A percentile compares a stretch with the other conserved stretches of the same genome.
Conservation (phyloP, 1,284 basidiomycete genomes). For the Termitomyces sp. region DNA sequence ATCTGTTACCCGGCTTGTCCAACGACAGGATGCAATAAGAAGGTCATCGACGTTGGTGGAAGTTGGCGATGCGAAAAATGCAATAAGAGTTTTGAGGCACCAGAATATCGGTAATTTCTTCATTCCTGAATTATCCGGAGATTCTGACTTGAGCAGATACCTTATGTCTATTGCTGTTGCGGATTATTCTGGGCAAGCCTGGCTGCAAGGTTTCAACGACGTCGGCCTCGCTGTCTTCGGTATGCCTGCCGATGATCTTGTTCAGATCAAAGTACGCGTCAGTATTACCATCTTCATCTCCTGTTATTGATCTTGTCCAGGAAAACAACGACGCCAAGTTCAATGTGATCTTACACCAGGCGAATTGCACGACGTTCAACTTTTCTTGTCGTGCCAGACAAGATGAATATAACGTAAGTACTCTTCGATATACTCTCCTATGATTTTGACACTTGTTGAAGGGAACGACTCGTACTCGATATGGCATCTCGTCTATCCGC, state of each 20-base stretch:
- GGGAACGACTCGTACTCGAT: conserved; percentile 77
- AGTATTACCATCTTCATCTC: background rate
- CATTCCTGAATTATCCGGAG: background rate
- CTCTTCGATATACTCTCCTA: background rate
- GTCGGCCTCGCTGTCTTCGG: conserved; percentile 77
- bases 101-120: conserved; percentile 74
- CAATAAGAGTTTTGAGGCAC: conserved; percentile 65
- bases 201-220: conserved; percentile 97
- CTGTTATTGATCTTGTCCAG: conserved; percentile 29
- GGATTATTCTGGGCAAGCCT: conserved; percentile 85
- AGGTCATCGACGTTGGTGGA: conserved; percentile 69
- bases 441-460: conserved; percentile 28
- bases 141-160: conserved; percentile 54
- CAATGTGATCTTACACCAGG: conserved; percentile 58
- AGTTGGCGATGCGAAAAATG: conserved; percentile 96
- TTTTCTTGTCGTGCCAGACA: conserved; percentile 87
- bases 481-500: conserved; percentile 69
- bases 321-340: conserved; percentile 65
- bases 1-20: conserved; percentile 91
- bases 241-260: conserved; percentile 77
- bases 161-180: conserved; percentile 86
- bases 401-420: conserved; percentile 78
- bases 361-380: conserved; percentile 71
- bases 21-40: conserved; percentile 83
- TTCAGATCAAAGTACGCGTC: conserved; percentile 57